phyloP scores from a whole-genome alignment of 306 rosid genomes.

The Bauhinia variegata region DNA sequence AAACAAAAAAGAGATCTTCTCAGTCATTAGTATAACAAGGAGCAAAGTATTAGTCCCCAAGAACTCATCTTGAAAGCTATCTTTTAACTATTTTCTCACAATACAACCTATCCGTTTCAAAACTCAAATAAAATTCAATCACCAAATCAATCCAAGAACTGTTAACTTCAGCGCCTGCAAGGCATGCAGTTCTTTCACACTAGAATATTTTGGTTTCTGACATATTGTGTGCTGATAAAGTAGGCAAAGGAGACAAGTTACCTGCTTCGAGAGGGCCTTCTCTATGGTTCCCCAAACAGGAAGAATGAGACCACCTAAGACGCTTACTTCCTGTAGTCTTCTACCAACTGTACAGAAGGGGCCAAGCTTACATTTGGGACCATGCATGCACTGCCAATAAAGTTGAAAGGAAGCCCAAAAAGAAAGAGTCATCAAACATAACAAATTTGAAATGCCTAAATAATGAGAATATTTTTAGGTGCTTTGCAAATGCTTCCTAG shows the following conservation, averaged over 20 bases:
- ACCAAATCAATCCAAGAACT: conserved; percentile 2
- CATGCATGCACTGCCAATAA: conserved; percentile 91
- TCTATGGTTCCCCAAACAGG: conserved; percentile 97
- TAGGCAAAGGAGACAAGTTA: conserved; percentile 33
- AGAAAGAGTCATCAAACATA: too few relatives aligned
- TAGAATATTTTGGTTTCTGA: conserved; percentile 20
- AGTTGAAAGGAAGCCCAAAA: too few relatives aligned
- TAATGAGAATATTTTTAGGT: background rate
- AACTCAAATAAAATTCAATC: conserved; percentile 8
- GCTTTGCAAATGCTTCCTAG: conserved; percentile 11
- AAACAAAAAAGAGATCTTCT: conserved; percentile 2
- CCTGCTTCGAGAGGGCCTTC: conserved; percentile 97
- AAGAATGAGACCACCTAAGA: conserved; percentile 93
- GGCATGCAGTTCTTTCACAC: background rate
- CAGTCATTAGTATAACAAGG: conserved; percentile 11
- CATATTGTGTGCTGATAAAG: background rate
- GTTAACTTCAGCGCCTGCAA: background rate
- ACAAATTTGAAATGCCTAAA: too few relatives aligned
- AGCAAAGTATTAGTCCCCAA: conserved; percentile 16
- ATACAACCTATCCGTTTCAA: background rate
- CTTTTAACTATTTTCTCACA: background rate
- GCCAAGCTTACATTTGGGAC: conserved; percentile 95
- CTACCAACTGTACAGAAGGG: conserved; percentile 88
- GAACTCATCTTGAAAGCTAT: conserved; percentile 19
- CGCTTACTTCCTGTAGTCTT: conserved; percentile 96